Evolutionary conservation across 2,329 filamentous ascomycete genomes (phyloP), one percentile per base, ranked within the genome.

Genomic region (Aspergillus quadrilineatus): DNA sequence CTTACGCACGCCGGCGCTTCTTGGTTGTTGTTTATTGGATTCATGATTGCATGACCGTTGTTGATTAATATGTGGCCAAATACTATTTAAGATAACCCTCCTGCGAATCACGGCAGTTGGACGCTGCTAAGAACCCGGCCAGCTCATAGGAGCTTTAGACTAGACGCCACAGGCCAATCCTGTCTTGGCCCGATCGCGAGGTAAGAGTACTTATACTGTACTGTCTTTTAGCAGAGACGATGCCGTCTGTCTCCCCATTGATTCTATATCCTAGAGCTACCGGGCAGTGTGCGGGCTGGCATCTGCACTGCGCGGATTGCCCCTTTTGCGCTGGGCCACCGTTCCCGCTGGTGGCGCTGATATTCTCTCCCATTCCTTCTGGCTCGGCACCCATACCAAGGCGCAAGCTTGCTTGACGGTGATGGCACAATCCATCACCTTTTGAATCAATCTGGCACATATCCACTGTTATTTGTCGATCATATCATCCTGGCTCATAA

Each of bases 111-210:
- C 50, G 45, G 44, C 47, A 39, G 9, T 50, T 54, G 22, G 17
- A 48, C 39, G 22, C 56, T 44, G 34, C 46, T 50, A 49, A 50
- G 42, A 45, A 56, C 36, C 47, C 50, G 12, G 30, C 42, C 50
- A 52, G 17, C 41, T 37, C 32, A 45, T 34, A 42, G 41, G 32
- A 54, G 50, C 50, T 57, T 54, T 50, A 56, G 53, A 37, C 50
- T 56, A 41, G 28, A 46, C 45, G 50, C 53, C 54, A 49, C 56
- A 47, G 36, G 47, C 48, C 55, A 56, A 55, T 45, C 61, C 54
- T 52, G 59, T 55, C 51, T 63, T 59, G 59, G 61, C 41, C 57
- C 59, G 59, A 61, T 60, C 57, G 50, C 55, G 53, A 57, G n/a
- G 9, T 8, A n/a, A 43, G 39, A 39, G 41, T 29, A 4, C 15